A percentile compares a stretch with the other conserved stretches of the same genome.
Conservation (phyloP, 805 yeast species). For the Teunomyces aglyptinius region DNA sequence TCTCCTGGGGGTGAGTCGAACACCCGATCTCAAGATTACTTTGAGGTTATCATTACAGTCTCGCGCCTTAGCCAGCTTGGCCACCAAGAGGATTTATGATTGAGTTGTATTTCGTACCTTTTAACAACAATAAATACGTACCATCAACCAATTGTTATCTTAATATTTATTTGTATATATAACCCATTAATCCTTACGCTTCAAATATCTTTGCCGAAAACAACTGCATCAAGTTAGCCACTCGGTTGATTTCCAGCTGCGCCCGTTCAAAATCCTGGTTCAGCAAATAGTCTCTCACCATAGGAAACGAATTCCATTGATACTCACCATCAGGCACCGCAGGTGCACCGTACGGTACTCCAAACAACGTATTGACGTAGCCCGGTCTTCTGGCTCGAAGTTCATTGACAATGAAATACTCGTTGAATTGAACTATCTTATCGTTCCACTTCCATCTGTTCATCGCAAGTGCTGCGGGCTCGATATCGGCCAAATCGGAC, state of each 20-base stretch:
- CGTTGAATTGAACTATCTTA: slow-evolving; percentile 56
- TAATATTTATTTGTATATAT: neutral
- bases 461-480: slow-evolving; percentile 69
- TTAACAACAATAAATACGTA: neutral
- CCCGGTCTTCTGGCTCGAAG: slow-evolving; percentile 57
- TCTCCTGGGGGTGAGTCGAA: slow-evolving; percentile 51
- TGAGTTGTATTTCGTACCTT: neutral
- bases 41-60: slow-evolving; percentile 39
- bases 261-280: slow-evolving; percentile 51
- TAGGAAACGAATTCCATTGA: slow-evolving; percentile 71
- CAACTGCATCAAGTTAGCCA: slow-evolving; percentile 27
- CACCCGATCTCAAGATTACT: slow-evolving; percentile 50
- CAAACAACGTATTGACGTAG: slow-evolving; percentile 65
- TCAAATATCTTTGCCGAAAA: neutral
- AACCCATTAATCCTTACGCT: neutral
- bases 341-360: slow-evolving; percentile 64
- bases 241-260: slow-evolving; percentile 48
- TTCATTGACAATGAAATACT: slow-evolving; percentile 45
- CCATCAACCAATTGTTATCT: too few relatives aligned
- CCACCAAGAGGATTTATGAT: slow-evolving; percentile 36
- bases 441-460: slow-evolving; percentile 81
- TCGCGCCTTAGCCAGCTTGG: slow-evolving; percentile 52
- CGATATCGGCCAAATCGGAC: slow-evolving; percentile 48
- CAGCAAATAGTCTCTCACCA: slow-evolving; percentile 64
- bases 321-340: slow-evolving; percentile 26